These are phyloP conservation scores for Cucumis melo DNA, from an alignment of 306 rosid species.

Conservation along the genomic window DNA sequence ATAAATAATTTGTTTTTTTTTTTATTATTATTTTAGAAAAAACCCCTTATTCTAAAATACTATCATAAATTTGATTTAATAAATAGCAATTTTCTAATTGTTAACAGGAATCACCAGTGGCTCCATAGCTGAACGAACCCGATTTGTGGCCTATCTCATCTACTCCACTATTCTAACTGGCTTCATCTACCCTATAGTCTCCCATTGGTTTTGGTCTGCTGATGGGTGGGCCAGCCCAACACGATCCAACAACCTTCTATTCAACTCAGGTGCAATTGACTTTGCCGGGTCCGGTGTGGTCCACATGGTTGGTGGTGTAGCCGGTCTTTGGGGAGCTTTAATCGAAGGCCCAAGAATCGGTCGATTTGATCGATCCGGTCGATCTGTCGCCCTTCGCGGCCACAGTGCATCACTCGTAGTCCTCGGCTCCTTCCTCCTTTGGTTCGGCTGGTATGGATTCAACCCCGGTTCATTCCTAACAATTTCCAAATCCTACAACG, in stretches of 20 bases:
- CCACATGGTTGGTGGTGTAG: conserved; percentile 78
- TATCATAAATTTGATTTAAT: too few relatives aligned
- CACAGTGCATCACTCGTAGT: conserved; percentile 65
- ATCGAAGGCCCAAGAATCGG: conserved; percentile 81
- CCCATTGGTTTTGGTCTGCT: conserved; percentile 67
- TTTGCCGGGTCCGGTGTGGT: conserved; percentile 67
- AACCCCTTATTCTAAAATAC: too few relatives aligned
- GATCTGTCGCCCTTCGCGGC: conserved; percentile 48
- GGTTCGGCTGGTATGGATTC: conserved; percentile 91
- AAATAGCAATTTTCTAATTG: not conserved
- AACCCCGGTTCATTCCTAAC: conserved; percentile 67
- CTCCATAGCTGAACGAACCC: conserved; percentile 74
- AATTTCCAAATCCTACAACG: conserved; percentile 28
- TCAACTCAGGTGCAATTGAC: conserved; percentile 48
- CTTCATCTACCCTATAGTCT: conserved; percentile 57
- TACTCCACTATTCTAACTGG: conserved; percentile 65
- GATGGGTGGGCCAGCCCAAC: conserved; percentile 70
- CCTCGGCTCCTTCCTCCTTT: conserved; percentile 51
- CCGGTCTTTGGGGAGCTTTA: conserved; percentile 64
- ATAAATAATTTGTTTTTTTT: too few relatives aligned
- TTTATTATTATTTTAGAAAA: too few relatives aligned
- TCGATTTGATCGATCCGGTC: conserved; percentile 43
- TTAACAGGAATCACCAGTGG: conserved; percentile 43
- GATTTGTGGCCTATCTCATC: conserved; percentile 61
- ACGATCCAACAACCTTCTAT: conserved; percentile 11